Conservation (phyloP, 176 grass and related monocot genomes). For the Puya raimondii region DNA sequence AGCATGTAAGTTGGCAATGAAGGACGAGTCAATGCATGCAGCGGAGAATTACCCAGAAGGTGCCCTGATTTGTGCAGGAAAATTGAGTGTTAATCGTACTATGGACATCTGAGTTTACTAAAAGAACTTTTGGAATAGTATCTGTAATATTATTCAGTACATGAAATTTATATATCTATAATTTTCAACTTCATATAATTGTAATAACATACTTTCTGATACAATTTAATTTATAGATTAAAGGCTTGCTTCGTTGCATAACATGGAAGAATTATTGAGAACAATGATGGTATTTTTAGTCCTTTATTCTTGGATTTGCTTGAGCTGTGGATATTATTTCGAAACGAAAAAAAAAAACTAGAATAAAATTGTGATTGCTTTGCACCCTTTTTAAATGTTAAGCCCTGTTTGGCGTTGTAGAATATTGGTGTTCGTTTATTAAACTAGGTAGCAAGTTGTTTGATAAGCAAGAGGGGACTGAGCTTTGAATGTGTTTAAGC, state of each 20-base stretch:
- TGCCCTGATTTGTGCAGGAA: neutral
- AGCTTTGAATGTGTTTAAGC: too few relatives aligned
- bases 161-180: neutral
- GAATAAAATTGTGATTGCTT: too few relatives aligned
- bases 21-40: neutral
- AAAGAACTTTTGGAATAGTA: neutral
- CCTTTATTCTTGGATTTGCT: too few relatives aligned
- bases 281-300: too few relatives aligned
- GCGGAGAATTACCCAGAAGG: neutral
- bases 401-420: too few relatives aligned
- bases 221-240: neutral
- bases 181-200: neutral
- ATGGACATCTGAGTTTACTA: neutral
- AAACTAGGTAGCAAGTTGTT: too few relatives aligned
- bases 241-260: neutral
- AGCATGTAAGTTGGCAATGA: slow-evolving; percentile 47
- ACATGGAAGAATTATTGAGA: neutral
- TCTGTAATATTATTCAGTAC: neutral
- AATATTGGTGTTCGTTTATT: too few relatives aligned
- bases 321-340: too few relatives aligned
- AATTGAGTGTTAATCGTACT: neutral
- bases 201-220: neutral
- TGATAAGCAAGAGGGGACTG: too few relatives aligned
- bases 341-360: too few relatives aligned
- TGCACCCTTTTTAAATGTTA: too few relatives aligned